Percentiles rank a stretch among this genome's conserved stretches.
Evolutionary conservation across 371 early-diverging fungal genomes (phyloP).

Genomic region (Paraphysoderma sedebokerense): DNA sequence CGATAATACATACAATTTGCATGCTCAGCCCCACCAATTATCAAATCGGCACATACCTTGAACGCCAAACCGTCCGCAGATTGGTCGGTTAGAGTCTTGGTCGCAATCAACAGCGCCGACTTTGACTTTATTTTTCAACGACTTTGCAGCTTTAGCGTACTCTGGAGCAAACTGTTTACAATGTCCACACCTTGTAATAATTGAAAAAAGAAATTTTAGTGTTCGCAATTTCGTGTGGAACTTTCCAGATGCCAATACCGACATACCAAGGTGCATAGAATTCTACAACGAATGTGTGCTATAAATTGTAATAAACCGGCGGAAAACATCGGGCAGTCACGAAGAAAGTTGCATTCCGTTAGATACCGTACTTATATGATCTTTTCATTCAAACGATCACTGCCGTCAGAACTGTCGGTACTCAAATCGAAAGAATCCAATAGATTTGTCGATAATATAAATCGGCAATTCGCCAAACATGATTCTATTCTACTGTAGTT

Average conservation of each 20-base stretch:
- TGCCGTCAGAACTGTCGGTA: too few species aligned
- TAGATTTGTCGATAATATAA: background rate
- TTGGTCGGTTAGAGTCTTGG: constrained; percentile 43
- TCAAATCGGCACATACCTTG: constrained; percentile 33
- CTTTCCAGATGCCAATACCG: too few species aligned
- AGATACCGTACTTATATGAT: too few species aligned
- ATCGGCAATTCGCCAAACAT: background rate
- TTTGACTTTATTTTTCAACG: constrained; percentile 58
- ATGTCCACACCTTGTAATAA: constrained; percentile 59
- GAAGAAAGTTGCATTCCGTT: too few species aligned
- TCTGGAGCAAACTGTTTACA: constrained; percentile 75
- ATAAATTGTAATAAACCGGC: too few species aligned
- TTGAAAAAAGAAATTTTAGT: background rate
- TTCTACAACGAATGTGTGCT: constrained; percentile 64
- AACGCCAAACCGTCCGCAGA: constrained; percentile 60
- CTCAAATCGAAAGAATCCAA: too few species aligned
- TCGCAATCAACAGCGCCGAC: constrained; percentile 84
- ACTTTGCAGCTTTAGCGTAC: constrained; percentile 69
- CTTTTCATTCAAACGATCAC: too few species aligned
- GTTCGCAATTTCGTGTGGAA: background rate
- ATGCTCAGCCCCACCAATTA: too few species aligned
- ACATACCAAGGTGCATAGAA: constrained; percentile 90
- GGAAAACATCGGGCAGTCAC: too few species aligned
- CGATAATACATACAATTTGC: too few species aligned
- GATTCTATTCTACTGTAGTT: background rate